Conservation (phyloP, 495 filamentous ascomycete genomes). For the Podospora bellae-mahoneyi region DNA sequence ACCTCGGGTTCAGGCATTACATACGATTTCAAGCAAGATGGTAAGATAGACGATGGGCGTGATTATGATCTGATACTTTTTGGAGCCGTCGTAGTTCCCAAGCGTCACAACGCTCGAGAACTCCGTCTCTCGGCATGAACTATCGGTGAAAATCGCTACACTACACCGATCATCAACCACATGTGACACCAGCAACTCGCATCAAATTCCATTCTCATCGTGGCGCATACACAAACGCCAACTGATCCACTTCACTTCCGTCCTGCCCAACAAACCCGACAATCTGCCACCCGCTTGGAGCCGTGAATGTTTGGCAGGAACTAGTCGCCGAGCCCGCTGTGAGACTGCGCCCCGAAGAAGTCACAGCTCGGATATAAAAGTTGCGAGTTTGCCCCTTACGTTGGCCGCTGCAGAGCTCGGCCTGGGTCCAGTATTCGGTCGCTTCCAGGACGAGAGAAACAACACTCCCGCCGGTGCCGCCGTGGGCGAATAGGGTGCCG, state of each 20-base stretch:
- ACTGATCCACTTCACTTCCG: slow-evolving; percentile 58
- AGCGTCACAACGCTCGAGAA: not conserved
- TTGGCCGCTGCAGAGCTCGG: slow-evolving; percentile 51
- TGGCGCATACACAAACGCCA: slow-evolving; percentile 54
- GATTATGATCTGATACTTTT: not conserved
- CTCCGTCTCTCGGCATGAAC: not conserved
- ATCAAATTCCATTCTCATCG: slow-evolving; percentile 20
- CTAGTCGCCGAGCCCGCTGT: slow-evolving; percentile 46
- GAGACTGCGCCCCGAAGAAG: slow-evolving; percentile 49
- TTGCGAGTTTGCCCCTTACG: slow-evolving; percentile 48
- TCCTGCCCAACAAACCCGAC: slow-evolving; percentile 56
- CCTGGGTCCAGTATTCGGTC: slow-evolving; percentile 49
- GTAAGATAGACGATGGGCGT: not conserved
- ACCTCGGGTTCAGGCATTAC: not conserved
- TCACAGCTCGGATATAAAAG: slow-evolving; percentile 57
- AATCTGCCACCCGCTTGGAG: slow-evolving; percentile 54
- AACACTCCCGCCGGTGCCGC: slow-evolving; percentile 51
- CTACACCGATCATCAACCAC: not conserved
- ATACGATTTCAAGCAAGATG: not conserved
- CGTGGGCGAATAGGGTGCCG: slow-evolving; percentile 49
- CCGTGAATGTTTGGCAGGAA: slow-evolving; percentile 48
- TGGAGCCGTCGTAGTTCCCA: not conserved
- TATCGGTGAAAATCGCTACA: not conserved
- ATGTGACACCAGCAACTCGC: too few relatives aligned
- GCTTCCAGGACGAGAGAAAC: slow-evolving; percentile 42